Evolutionary conservation across 148 eudicot genomes (phyloP).

Genomic region (Camellia sinensis): DNA sequence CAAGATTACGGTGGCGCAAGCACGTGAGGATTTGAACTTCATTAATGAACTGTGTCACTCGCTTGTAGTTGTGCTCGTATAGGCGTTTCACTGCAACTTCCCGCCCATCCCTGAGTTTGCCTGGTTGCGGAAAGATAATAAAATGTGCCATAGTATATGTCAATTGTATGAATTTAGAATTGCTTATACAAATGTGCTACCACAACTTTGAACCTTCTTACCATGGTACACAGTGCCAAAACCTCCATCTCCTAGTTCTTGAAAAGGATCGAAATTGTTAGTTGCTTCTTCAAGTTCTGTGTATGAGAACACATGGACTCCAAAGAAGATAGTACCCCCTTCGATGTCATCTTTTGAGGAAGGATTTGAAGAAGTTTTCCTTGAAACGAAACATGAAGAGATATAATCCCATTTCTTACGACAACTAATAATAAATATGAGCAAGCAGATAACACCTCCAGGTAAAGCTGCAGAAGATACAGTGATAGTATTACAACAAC

Average conservation of each 20-base stretch:
- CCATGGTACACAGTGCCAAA: conserved; percentile 67
- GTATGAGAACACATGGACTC: conserved; percentile 47
- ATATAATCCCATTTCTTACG: conserved; percentile 11
- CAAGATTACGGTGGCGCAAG: conserved; percentile 53
- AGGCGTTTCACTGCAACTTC: conserved; percentile 73
- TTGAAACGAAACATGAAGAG: not conserved
- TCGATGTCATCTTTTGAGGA: conserved; percentile 33
- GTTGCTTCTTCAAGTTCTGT: conserved; percentile 48
- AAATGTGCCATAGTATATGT: no score
- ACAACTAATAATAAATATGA: conserved; percentile 16
- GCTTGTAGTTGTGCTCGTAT: conserved; percentile 26
- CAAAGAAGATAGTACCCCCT: conserved; percentile 25
- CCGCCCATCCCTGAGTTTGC: conserved; percentile 53
- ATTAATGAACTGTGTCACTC: conserved; percentile 11
- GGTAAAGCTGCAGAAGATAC: conserved; percentile 21
- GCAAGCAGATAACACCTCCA: conserved; percentile 11
- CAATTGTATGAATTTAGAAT: not conserved
- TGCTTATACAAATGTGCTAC: not conserved
- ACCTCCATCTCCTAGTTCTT: conserved; percentile 70
- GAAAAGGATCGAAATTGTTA: conserved; percentile 39
- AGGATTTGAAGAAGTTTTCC: conserved; percentile 20
- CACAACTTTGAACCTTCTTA: conserved; percentile 17
- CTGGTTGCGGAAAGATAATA: conserved; percentile 24
- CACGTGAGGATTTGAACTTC: conserved; percentile 2
- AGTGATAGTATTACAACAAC: not conserved